Evolutionary conservation across 1,139 yeast species (phyloP).

Genomic region (Zygosaccharomyces pseudobailii): DNA sequence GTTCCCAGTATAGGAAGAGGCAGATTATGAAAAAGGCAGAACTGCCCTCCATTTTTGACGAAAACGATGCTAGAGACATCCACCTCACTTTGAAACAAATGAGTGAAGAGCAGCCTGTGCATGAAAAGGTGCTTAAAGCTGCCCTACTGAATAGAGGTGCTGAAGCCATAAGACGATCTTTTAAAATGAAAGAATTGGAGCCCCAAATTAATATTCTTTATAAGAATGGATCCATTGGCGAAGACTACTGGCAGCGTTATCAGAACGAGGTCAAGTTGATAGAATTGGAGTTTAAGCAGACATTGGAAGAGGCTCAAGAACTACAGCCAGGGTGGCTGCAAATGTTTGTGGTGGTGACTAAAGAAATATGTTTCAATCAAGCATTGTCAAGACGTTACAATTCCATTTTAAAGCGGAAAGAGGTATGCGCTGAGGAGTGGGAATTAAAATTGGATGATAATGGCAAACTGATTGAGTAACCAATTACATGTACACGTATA

Average conservation of each 20-base stretch:
- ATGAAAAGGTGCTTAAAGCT: constrained; percentile 78
- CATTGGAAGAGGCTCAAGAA: constrained; percentile 71
- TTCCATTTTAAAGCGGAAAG: constrained; percentile 55
- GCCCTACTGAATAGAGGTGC: constrained; percentile 85
- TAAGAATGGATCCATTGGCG: constrained; percentile 88
- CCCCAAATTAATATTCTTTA: constrained; percentile 65
- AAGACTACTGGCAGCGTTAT: constrained; percentile 76
- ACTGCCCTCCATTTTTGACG: constrained; percentile 67
- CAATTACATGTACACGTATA: constrained; percentile 2
- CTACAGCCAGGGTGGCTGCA: constrained; percentile 79
- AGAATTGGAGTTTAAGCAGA: constrained; percentile 73
- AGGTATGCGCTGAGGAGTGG: constrained; percentile 50
- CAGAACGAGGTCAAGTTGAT: constrained; percentile 69
- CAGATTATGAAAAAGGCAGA: constrained; percentile 49
- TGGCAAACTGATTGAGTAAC: constrained; percentile 28
- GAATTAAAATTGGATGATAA: constrained; percentile 34
- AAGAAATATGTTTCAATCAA: constrained; percentile 87
- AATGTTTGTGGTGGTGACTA: constrained; percentile 70
- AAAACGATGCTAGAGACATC: constrained; percentile 60
- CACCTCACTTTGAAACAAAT: constrained; percentile 55
- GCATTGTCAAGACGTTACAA: constrained; percentile 77
- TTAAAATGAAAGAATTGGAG: constrained; percentile 62
- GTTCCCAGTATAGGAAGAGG: constrained; percentile 62
- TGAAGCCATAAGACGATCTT: constrained; percentile 84
- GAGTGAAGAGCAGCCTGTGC: constrained; percentile 54